Evolutionary conservation across 1,139 yeast genomes (phyloP), one percentile per base, ranked within the genome.

Genomic region (Kodamaea fungicola): DNA sequence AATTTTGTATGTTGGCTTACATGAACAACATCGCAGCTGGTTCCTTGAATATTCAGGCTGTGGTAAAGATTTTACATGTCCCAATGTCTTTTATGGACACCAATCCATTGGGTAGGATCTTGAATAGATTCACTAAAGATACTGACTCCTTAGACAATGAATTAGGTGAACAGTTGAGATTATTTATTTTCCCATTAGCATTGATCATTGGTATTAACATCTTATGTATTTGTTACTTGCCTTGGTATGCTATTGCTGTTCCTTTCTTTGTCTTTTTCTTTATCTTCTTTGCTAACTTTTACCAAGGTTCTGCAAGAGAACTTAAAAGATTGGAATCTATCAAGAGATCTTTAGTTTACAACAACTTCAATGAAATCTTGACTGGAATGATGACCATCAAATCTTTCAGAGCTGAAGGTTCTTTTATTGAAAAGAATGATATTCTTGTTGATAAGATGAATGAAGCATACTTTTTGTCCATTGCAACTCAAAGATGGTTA

Each of bases 51-150:
- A 56, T 67, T 23, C 55, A 49, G 37, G 73, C 74, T 6, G 65
- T 65, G 29, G 52, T 51, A 22, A 62, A 52, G 38, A 53, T 70
- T 12, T 59, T 70, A 44, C 73, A 67, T 48, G 67, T 70, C 1
- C 75, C 75, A 33, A 67, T 70, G 74, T 55, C 65, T 34, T 70
- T 59, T 47, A 59, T 70, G 55, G 76, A 70, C 51, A 62, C 72
- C 10, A 69, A 64, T 34, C 76, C 76, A 6, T 52, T 68, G 49
- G 76, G 75, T 13, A 59, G 75, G 54, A 61, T 71, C 26, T 59
- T 71, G 51, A 69, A 69, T 53, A 55, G 90, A 83, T 40, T 95
- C 46, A 68, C 74, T 7, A 69, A 67, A 46, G 76, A 71, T 48
- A 69, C 75, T 7, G 76, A 71, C 48, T 60, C 71, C 7, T 62